Evolutionary conservation across 1,284 basidiomycete species (phyloP), one percentile per base, ranked within the genome.

Genomic region (Cerioporus squamosus): DNA sequence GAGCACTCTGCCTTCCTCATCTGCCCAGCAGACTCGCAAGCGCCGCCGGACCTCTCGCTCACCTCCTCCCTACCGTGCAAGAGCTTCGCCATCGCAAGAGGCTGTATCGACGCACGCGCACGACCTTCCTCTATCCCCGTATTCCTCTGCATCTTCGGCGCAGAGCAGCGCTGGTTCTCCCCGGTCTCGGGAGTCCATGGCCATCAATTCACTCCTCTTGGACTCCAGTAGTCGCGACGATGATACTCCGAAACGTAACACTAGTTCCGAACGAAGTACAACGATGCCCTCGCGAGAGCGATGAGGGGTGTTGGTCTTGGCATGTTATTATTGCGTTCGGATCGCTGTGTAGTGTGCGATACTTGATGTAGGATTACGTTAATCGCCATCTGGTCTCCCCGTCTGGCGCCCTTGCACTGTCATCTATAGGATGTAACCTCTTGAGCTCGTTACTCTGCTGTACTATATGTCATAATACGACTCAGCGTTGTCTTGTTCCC

Each of bases 141-240:
- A 70, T 48, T 72, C 71, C 12, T 66, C 69, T 5, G 52, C 63
- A 14, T 69, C 70, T 5, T 69, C 68, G 5, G 61, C 63, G 22
- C 70, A 71, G 18, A 70, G 66, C 56, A 68, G 68, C 57, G 63
- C 61, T 24, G 70, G 68, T 43, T 74, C 72, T 15, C 72, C 72
- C 10, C 68, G 72, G 17, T 70, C 72, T 23, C 66, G 72, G 44
- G 72, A 72, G 55, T 62, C 66, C 20, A 74, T 74, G 71, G 66
- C 70, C n/a, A 74, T 74, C 49, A 72, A 70, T 53, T 68, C 70
- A 18, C 75, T 90, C 20, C 86, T 91, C 61, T 54, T 68, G 52
- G 60, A 48, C 26, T 50, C 63, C 7, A 57, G 56, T 12, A 52
- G 50, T 7, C 44, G 60, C 26, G 65, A 64, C 38, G 59, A 63